Evolutionary conservation across 1,284 basidiomycete genomes (phyloP), one percentile per base, ranked within the genome.

Genomic region (Amylostereum areolatum): DNA sequence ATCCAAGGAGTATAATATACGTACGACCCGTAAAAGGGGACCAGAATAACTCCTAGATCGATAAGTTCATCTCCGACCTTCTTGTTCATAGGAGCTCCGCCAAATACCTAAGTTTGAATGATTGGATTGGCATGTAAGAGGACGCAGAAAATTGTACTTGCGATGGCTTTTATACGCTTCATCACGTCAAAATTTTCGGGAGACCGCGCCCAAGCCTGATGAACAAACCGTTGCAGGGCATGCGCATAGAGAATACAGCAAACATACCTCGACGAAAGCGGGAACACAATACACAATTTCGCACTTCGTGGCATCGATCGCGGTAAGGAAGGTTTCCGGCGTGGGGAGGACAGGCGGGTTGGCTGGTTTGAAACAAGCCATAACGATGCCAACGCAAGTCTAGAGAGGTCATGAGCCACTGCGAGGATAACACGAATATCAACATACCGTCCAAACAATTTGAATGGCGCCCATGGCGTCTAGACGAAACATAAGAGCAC

Each of bases 201-300:
- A 24, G 57, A 51, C 9, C 52, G 52, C 1, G 52, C 35, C 57
- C 57, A 59, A 4, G 54, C 57, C 57, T 59, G 9, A 5, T 3
- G 27, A 1, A 8, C 3, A 3, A 34, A 10, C 7, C 37, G 43
- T 12, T 2, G 32, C 12, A 10, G 28, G 24, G 10, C n/a, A 33
- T 25, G 10, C n/a, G 10, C n/a, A 28, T 9, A 29, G 6, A 8
- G n/a, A 35, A 31, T 12, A 9, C 8, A 6, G 9, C 12, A 36
- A 10, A 50, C 52, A 25, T 33, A 65, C 65, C 57, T 68, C 64
- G 45, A 65, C 42, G 36, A 66, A 61, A 12, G 52, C 51, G 2
- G 65, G 66, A 5, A 63, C 57, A 46, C 53, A 57, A 32, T 61
- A 57, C 2, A 62, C 43, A 10, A 60, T 45, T 30, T 62, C 52